phyloP scores from a whole-genome alignment of 2,329 filamentous ascomycete species.

The Verticillium dahliae region DNA sequence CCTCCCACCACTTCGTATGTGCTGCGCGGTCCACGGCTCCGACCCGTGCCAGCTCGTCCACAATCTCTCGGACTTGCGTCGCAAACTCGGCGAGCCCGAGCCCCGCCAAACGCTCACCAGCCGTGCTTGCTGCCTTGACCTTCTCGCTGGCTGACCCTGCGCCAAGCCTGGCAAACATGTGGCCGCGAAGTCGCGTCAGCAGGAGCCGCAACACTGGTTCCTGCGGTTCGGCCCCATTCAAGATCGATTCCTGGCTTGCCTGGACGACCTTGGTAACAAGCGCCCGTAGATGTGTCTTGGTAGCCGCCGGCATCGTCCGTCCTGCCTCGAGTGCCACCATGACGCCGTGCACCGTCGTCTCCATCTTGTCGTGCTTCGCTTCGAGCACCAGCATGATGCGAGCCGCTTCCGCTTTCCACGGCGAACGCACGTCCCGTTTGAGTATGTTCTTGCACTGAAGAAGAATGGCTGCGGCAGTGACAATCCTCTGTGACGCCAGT shows the following conservation, averaged over 20 bases:
- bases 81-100: slow-evolving; percentile 71
- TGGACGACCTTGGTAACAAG: slow-evolving; percentile 50
- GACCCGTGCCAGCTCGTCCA: slow-evolving; percentile 60
- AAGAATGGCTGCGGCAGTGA: slow-evolving; percentile 67
- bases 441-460: slow-evolving; percentile 78
- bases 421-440: slow-evolving; percentile 70
- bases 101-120: slow-evolving; percentile 61
- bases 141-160: slow-evolving; percentile 64
- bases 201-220: slow-evolving; percentile 60
- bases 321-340: slow-evolving; percentile 58
- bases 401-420: slow-evolving; percentile 69
- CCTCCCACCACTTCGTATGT: slow-evolving; percentile 66
- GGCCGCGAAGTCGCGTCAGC: slow-evolving; percentile 58
- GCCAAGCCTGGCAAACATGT: slow-evolving; percentile 58
- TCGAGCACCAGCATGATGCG: slow-evolving; percentile 67
- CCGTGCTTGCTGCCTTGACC: slow-evolving; percentile 61
- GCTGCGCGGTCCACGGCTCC: slow-evolving; percentile 61
- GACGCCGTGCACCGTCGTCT: slow-evolving; percentile 51
- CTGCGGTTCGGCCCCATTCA: slow-evolving; percentile 32
- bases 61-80: slow-evolving; percentile 60
- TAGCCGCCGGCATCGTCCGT: slow-evolving; percentile 58
- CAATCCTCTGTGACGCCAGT: slow-evolving; percentile 45
- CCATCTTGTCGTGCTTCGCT: slow-evolving; percentile 40
- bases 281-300: slow-evolving; percentile 51
- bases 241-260: slow-evolving; percentile 40